These are phyloP conservation scores for Plasmodium blacklocki DNA, from an alignment of 169 alveolate species.

Conservation along the genomic window DNA sequence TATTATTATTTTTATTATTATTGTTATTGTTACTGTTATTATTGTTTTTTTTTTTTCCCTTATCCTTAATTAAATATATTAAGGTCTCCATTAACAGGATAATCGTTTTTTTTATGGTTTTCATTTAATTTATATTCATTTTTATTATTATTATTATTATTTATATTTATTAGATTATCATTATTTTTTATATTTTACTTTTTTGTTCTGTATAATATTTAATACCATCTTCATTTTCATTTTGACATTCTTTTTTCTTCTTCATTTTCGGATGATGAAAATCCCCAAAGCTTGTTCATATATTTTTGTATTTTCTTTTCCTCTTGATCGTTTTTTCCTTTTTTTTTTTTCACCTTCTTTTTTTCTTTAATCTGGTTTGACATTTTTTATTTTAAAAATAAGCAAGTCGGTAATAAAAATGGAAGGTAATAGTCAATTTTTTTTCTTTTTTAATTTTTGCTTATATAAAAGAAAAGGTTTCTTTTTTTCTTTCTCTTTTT, in stretches of 20 bases:
- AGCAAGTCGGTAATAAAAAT: background rate
- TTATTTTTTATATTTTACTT: background rate
- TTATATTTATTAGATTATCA: background rate
- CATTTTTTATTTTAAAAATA: background rate
- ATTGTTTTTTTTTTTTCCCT: background rate
- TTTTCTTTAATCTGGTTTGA: background rate
- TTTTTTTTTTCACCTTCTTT: background rate
- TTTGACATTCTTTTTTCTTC: background rate
- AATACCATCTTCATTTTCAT: background rate
- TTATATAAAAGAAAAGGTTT: background rate
- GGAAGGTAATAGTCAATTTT: background rate
- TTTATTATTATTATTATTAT: background rate
- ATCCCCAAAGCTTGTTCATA: constrained; percentile 65
- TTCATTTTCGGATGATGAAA: constrained; percentile 1
- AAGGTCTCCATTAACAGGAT: background rate
- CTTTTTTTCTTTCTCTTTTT: too few relatives aligned
- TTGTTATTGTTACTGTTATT: too few relatives aligned
- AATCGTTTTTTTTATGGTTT: background rate
- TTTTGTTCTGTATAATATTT: background rate
- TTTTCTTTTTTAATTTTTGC: background rate
- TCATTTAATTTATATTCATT: background rate
- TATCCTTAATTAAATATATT: background rate
- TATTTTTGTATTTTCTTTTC: constrained; percentile 17
- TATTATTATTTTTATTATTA: too few relatives aligned
- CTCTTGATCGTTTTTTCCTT: background rate